Conservation (phyloP, 1,284 basidiomycete species). For the Phellopilus nigrolimitatus region DNA sequence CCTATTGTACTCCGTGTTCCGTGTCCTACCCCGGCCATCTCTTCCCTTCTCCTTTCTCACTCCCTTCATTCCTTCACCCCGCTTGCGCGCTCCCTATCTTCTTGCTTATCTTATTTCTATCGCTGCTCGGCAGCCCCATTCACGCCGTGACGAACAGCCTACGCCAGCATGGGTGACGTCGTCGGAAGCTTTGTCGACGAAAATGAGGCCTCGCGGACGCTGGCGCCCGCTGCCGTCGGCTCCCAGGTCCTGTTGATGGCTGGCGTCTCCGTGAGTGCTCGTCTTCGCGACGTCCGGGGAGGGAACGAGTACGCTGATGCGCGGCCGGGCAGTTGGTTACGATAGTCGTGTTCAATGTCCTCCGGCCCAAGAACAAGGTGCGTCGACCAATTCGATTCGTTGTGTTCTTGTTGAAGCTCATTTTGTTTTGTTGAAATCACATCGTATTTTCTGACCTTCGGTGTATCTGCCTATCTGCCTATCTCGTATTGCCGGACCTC, state of each 20-base stretch:
- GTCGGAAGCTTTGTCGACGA: constrained; percentile 16
- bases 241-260: constrained; percentile 77
- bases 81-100: too few relatives aligned
- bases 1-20: too few relatives aligned
- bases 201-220: constrained; percentile 30
- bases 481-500: too few relatives aligned
- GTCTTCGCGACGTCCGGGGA: not conserved
- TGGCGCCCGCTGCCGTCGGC: constrained; percentile 78
- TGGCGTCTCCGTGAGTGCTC: constrained; percentile 53
- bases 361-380: constrained; percentile 62
- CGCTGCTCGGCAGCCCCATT: too few relatives aligned
- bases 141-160: not conserved
- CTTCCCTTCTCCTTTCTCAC: not conserved
- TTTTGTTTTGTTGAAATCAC: not conserved
- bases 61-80: not conserved
- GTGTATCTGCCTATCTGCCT: too few relatives aligned
- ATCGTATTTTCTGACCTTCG: not conserved
- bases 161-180: constrained; percentile 8
- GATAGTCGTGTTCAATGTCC: constrained; percentile 56
- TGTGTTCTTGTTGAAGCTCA: not conserved
- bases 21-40: too few relatives aligned
- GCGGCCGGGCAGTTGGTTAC: constrained; percentile 36
- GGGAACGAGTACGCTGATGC: not conserved
- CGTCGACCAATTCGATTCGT: constrained; percentile 20
- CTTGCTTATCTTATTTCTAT: not conserved